Evolutionary conservation across 768 basidiomycete genomes (phyloP).

Genomic region (Megacollybia marginata): DNA sequence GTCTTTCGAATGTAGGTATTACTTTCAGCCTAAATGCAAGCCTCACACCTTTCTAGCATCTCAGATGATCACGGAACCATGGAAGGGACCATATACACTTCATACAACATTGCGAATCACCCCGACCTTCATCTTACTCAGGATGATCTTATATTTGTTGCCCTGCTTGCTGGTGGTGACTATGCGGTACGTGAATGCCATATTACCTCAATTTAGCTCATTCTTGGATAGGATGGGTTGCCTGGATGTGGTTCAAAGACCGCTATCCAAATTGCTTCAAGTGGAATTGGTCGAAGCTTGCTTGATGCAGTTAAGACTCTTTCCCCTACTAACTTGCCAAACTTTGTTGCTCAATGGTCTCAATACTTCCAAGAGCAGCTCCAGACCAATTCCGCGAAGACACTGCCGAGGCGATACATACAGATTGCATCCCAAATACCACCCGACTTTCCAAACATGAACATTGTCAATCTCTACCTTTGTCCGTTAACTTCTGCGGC

Average conservation of each 20-base stretch:
- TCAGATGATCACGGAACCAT: constrained; percentile 38
- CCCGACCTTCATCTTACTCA: constrained; percentile 11
- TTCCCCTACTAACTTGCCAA: background rate
- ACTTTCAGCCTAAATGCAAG: no score
- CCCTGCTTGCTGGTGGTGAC: constrained; percentile 32
- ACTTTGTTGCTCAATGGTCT: constrained; percentile 17
- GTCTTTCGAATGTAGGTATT: constrained; percentile 31
- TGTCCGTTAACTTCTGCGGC: constrained; percentile 19
- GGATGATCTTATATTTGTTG: constrained; percentile 31
- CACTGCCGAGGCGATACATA: constrained; percentile 15
- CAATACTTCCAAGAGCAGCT: constrained; percentile 14
- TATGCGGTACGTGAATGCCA: constrained; percentile 29
- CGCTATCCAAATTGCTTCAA: constrained; percentile 26
- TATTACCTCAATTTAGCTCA: background rate
- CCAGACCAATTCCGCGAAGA: constrained; percentile 13
- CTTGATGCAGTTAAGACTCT: constrained; percentile 17
- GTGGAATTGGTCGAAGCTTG: constrained; percentile 25
- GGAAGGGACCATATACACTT: constrained; percentile 25
- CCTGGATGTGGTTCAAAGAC: constrained; percentile 19
- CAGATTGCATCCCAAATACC: constrained; percentile 20
- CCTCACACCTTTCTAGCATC: constrained; percentile 26
- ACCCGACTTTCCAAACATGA: constrained; percentile 21
- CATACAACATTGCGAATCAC: constrained; percentile 15
- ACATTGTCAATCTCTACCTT: constrained; percentile 30
- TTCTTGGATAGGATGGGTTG: constrained; percentile 7